Evolutionary conservation across 148 eudicot species (phyloP).

Genomic region (Camellia sinensis): DNA sequence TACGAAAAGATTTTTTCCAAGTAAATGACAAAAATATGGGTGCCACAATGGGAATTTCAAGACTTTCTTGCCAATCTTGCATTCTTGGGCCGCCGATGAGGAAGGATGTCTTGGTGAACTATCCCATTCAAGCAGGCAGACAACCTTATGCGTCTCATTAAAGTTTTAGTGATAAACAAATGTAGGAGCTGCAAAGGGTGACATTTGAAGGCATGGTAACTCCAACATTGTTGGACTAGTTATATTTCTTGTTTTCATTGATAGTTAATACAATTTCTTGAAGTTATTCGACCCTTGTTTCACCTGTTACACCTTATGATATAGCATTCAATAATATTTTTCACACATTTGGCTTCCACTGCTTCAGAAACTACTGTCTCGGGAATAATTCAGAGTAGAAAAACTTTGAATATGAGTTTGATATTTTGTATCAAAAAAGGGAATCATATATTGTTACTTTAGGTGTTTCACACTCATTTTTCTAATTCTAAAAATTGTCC

Average conservation of each 20-base stretch:
- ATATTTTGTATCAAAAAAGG: neutral
- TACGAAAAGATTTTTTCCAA: neutral
- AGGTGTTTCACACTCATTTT: neutral
- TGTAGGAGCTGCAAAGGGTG: slow-evolving; percentile 10
- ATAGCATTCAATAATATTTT: neutral
- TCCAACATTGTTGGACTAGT: slow-evolving; percentile 2
- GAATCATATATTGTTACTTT: neutral
- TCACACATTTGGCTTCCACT: neutral
- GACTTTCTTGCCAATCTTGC: neutral
- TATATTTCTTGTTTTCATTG: neutral
- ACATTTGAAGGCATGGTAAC: slow-evolving; percentile 8
- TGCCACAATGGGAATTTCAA: neutral
- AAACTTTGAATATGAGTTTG: neutral
- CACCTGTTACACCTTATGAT: neutral
- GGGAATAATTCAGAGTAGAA: neutral
- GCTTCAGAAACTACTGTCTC: neutral
- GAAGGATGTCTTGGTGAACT: neutral
- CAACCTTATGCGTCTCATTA: neutral
- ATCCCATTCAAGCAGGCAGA: neutral
- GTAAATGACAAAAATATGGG: neutral
- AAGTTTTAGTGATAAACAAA: slow-evolving; percentile 5
- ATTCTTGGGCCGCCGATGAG: neutral
- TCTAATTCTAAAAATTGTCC: neutral
- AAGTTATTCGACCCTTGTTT: neutral
- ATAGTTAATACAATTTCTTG: neutral